phyloP scores from a whole-genome alignment of 371 early-diverging fungal species.

The Sporodiniella umbellata region DNA sequence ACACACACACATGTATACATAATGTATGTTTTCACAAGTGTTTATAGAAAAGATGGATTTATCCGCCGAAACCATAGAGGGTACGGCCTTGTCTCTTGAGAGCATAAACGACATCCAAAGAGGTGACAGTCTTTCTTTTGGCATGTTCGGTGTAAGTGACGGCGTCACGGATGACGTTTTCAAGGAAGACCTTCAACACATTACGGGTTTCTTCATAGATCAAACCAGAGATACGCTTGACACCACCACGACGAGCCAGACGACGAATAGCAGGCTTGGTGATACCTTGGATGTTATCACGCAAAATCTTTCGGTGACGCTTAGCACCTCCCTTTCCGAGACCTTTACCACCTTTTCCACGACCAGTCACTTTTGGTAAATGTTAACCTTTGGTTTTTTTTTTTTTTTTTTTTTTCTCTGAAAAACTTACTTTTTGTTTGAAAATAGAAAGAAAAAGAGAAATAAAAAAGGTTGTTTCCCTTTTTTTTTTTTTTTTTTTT shows the following conservation, averaged over 20 bases:
- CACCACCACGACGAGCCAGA: conserved; percentile 99
- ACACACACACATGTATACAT: no score
- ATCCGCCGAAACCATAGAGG: conserved; percentile 55
- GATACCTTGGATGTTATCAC: conserved; percentile 98
- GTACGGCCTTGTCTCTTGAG: conserved; percentile 98
- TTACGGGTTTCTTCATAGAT: conserved; percentile 99
- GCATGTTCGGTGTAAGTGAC: conserved; percentile 99
- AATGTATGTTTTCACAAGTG: no score
- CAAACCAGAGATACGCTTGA: conserved; percentile 99
- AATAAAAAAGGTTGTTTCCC: no score
- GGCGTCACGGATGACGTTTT: conserved; percentile 96
- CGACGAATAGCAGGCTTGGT: conserved; percentile 99
- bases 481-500: no score
- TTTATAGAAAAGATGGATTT: conserved; percentile 1
- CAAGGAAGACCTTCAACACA: conserved; percentile 97
- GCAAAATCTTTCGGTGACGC: conserved; percentile 98
- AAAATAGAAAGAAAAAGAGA: background rate
- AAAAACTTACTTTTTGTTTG: no score
- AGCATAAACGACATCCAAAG: conserved; percentile 93
- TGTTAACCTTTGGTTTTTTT: no score
- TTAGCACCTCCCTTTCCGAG: conserved; percentile 96
- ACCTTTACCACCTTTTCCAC: conserved; percentile 97
- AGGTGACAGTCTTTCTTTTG: conserved; percentile 99
- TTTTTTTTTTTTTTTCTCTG: no score
- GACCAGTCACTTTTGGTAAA: conserved; percentile 63